Conservation (phyloP, 129 eudicot genomes). For the Gnaphalium uliginosum region DNA sequence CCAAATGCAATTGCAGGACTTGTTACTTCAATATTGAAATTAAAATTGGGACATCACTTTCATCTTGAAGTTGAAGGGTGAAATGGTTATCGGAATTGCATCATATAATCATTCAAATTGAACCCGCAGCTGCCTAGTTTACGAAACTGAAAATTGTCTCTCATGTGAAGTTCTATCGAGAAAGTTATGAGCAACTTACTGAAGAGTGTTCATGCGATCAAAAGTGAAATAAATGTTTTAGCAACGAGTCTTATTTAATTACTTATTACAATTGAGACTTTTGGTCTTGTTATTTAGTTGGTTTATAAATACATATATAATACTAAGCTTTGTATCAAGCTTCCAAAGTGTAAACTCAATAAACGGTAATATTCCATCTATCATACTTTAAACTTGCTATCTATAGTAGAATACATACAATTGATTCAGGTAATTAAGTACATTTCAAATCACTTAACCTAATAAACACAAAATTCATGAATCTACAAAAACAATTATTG, state of each 20-base stretch:
- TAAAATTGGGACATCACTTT: neutral
- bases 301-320: too few species aligned
- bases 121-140: neutral
- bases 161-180: neutral
- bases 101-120: neutral
- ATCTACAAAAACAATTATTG: neutral
- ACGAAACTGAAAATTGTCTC: neutral
- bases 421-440: neutral
- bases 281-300: neutral
- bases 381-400: neutral
- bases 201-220: neutral
- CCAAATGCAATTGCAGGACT: neutral
- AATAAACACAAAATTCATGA: too few species aligned
- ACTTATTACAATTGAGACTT: neutral
- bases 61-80: neutral
- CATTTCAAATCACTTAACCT: neutral
- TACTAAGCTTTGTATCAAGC: neutral
- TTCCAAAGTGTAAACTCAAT: neutral
- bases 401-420: neutral
- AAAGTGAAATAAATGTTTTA: neutral
- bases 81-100: neutral
- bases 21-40: too few species aligned
- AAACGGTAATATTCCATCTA: neutral
- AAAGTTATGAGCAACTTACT: neutral
- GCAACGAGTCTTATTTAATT: neutral